A percentile compares a stretch with the other conserved stretches of the same genome.
These are phyloP conservation scores for Thelephora aurantiotincta DNA, from an alignment of 768 basidiomycete genomes.

Conservation along the genomic window DNA sequence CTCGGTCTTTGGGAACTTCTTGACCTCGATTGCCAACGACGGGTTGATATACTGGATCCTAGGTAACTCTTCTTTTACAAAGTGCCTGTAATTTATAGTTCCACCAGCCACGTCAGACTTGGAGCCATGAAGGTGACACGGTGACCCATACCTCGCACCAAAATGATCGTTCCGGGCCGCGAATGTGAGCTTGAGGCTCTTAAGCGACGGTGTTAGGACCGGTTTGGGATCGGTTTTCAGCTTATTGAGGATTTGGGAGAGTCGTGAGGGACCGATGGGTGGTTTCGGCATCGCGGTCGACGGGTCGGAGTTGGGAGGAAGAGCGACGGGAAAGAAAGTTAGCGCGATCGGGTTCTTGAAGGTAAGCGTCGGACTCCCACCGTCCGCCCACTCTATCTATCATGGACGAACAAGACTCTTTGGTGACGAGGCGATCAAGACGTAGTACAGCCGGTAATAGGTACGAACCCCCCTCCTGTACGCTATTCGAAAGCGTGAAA, in stretches of 20 bases:
- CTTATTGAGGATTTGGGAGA: constrained; percentile 36
- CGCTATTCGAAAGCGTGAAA: neutral
- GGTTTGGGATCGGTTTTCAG: constrained; percentile 41
- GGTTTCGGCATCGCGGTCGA: constrained; percentile 17
- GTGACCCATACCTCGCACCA: constrained; percentile 49
- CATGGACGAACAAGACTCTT: constrained; percentile 25
- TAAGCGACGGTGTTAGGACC: constrained; percentile 27
- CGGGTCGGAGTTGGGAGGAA: constrained; percentile 1
- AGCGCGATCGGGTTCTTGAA: neutral
- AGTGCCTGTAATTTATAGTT: constrained; percentile 52
- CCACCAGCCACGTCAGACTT: no score
- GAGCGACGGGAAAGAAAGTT: neutral
- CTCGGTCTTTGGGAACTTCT: constrained; percentile 35
- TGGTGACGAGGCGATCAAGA: constrained; percentile 42
- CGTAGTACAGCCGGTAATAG: constrained; percentile 72
- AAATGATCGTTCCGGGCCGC: constrained; percentile 59
- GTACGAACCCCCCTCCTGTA: constrained; percentile 21
- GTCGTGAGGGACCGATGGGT: constrained; percentile 33
- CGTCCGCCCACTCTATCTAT: constrained; percentile 3
- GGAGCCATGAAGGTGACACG: neutral
- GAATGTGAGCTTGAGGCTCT: constrained; percentile 37
- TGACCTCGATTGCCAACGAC: constrained; percentile 41
- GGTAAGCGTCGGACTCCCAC: neutral
- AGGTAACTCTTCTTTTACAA: constrained; percentile 66
- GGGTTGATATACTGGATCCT: constrained; percentile 72